These are phyloP conservation scores for Vitis hybrid DNA, from an alignment of 177 flowering plant species.

Conservation along the genomic window DNA sequence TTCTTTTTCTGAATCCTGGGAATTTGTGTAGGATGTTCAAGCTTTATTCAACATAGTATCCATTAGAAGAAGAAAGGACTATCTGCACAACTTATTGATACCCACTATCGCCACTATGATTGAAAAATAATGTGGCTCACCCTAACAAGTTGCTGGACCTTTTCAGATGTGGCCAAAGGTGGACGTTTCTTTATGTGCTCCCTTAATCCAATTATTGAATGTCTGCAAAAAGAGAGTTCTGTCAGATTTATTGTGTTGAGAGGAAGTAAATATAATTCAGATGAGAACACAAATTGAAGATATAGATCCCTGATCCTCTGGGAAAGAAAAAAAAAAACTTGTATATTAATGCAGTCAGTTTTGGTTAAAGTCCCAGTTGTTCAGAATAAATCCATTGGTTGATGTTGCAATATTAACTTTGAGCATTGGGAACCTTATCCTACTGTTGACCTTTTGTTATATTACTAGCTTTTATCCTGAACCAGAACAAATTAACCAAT, in stretches of 20 bases:
- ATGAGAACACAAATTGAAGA: too few relatives aligned
- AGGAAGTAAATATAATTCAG: neutral
- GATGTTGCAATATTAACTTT: neutral
- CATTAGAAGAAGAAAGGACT: neutral
- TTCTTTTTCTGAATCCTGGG: too few relatives aligned
- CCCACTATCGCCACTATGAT: neutral
- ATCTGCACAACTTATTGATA: neutral
- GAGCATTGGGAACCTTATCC: neutral
- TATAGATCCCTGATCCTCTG: too few relatives aligned
- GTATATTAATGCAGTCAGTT: neutral
- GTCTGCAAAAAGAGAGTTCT: constrained; percentile 40
- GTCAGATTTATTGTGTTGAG: neutral
- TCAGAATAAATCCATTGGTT: neutral
- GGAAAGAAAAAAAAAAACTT: too few relatives aligned
- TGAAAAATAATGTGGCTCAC: constrained; percentile 37
- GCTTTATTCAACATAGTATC: neutral
- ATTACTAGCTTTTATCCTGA: neutral
- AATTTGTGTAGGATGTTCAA: neutral
- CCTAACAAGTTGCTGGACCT: constrained; percentile 93
- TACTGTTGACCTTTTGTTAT: neutral
- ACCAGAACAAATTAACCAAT: neutral
- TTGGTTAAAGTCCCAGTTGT: neutral
- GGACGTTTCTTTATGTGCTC: constrained; percentile 99
- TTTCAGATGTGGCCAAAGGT: constrained; percentile 92
- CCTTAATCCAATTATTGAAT: constrained; percentile 77